Base-by-base conservation (phyloP, 768 basidiomycete species). In the Pilatotrama ljubarskyi region DNA sequence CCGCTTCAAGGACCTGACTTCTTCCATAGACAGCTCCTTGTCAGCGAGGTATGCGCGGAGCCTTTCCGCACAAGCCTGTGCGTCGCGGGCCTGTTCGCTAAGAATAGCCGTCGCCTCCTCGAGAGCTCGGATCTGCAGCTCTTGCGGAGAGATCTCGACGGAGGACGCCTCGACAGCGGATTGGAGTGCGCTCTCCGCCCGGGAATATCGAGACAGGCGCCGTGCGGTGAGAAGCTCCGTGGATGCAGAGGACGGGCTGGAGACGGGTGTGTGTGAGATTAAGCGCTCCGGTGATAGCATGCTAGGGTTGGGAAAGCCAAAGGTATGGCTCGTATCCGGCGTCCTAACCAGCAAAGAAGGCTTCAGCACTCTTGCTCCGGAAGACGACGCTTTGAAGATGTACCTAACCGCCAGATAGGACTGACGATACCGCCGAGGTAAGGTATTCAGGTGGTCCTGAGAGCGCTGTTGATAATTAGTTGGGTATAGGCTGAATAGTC, bases 111-210 rank as follows among this genome's bases (percentile, higher is more conserved):
- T 77, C n/a, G 77, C 83, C 36, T 70, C 71, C 55, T 79, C 74
- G 61, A 85, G 70, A 22, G 77, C 71, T 46, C 73, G 69, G 47
- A 84, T 78, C 66, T 84, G 79, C 58, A 83, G 73, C 62, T 83
- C 77, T 35, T 73, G 70, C 26, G 77, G 66, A 2, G 77, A 74
- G 7, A 69, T 64, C 61, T 77, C 78, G 6, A 63, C 60, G 47
- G 72, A 64, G 53, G 73, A 77, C 37, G 64, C 68, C 48, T 69
- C 64, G 32, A 80, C 63, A 54, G 76, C 71, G 51, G 66, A 63
- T 49, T 68, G 70, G 38, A 84, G 76, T 26, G 75, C 75, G 43
- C 71, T 71, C 70, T 83, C 81, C 26, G 79, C 81, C 25, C 69
- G 58, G 2, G 74, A 72, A 65, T 84, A 82, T 37, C 82, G 79